Conservation (phyloP, 805 yeast genomes). For the Pachysolen tannophilus region DNA sequence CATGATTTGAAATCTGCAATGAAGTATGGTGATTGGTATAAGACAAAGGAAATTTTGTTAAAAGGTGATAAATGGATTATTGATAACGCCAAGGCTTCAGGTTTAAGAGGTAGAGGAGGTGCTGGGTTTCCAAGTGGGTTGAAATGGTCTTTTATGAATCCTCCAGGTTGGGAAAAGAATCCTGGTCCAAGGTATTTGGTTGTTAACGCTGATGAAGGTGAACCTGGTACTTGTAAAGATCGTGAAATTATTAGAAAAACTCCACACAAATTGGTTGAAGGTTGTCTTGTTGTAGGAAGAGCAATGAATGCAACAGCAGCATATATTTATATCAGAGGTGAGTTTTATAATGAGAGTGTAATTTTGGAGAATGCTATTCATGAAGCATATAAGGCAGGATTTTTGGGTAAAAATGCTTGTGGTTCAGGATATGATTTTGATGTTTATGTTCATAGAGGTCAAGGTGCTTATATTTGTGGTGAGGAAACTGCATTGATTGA, state of each 20-base stretch:
- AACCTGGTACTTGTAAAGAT: slow-evolving; percentile 92
- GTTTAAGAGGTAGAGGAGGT: slow-evolving; percentile 88
- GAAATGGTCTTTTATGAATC: slow-evolving; percentile 92
- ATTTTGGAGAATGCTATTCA: slow-evolving; percentile 74
- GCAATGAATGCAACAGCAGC: slow-evolving; percentile 94
- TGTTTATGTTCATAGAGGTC: slow-evolving; percentile 80
- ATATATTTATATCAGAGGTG: slow-evolving; percentile 85
- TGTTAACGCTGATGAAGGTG: slow-evolving; percentile 92
- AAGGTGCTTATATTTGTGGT: slow-evolving; percentile 92
- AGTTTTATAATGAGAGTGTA: slow-evolving; percentile 76
- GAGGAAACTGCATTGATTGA: slow-evolving; percentile 89
- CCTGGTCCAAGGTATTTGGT: slow-evolving; percentile 84
- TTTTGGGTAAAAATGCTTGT: slow-evolving; percentile 78
- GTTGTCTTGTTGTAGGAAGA: slow-evolving; percentile 83
- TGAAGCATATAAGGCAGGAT: slow-evolving; percentile 78
- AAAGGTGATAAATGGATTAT: slow-evolving; percentile 90
- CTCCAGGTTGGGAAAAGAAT: slow-evolving; percentile 92
- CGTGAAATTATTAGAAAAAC: slow-evolving; percentile 87
- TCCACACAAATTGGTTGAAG: slow-evolving; percentile 87
- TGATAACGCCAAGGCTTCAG: slow-evolving; percentile 77
- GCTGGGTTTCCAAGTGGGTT: slow-evolving; percentile 91
- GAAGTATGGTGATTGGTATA: slow-evolving; percentile 87
- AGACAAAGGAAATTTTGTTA: slow-evolving; percentile 75
- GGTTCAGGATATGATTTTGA: slow-evolving; percentile 83
- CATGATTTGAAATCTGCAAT: slow-evolving; percentile 65